Evolutionary conservation across 148 eudicot genomes (phyloP).

Genomic region (Cornus florida): DNA sequence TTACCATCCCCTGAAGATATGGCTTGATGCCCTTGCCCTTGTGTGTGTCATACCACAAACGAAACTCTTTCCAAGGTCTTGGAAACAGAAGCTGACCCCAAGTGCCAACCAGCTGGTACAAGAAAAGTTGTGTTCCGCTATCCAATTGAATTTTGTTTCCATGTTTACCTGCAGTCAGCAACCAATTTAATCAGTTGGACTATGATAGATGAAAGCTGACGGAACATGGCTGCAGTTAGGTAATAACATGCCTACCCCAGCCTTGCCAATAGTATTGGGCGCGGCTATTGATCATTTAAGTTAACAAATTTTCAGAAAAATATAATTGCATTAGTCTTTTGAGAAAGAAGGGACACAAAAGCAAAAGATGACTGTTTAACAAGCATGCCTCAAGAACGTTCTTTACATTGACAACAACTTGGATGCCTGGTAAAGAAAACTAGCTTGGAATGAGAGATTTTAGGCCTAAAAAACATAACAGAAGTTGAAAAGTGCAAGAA

Average conservation of each 20-base stretch:
- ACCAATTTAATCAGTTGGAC: slow-evolving; percentile 12
- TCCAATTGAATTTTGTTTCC: slow-evolving; percentile 87
- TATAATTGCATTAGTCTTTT: neutral
- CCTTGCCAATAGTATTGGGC: too few species aligned
- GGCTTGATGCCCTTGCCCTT: slow-evolving; percentile 85
- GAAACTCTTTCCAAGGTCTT: slow-evolving; percentile 96
- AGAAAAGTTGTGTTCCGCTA: slow-evolving; percentile 60
- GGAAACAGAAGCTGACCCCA: slow-evolving; percentile 99
- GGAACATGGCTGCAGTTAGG: too few species aligned
- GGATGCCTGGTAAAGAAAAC: neutral
- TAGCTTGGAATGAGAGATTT: neutral
- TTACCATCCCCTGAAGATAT: slow-evolving; percentile 90
- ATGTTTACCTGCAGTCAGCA: slow-evolving; percentile 68
- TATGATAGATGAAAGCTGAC: neutral
- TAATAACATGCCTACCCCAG: too few species aligned
- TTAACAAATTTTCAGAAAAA: too few species aligned
- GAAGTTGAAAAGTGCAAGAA: neutral
- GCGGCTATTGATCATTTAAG: too few species aligned
- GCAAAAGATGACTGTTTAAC: too few species aligned
- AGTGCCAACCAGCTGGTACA: slow-evolving; percentile 97
- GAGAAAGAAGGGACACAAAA: neutral
- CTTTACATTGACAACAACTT: too few species aligned
- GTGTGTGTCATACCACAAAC: slow-evolving; percentile 88
- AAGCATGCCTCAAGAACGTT: too few species aligned
- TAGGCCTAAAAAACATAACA: neutral